phyloP scores from a whole-genome alignment of 345 rosid species.

The Lepidium didymum region DNA sequence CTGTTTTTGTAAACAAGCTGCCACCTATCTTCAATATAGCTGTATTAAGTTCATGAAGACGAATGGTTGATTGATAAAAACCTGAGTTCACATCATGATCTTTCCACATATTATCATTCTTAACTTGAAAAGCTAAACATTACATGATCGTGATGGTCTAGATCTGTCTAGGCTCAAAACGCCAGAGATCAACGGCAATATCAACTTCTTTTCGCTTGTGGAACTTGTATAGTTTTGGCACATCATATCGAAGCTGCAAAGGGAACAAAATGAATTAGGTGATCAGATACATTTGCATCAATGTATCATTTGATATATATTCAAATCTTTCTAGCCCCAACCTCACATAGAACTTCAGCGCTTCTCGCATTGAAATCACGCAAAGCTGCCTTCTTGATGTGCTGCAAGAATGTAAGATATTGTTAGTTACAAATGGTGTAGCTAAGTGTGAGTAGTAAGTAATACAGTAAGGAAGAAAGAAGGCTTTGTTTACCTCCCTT shows the following conservation, averaged over 20 bases:
- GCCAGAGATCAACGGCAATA: conserved; percentile 94
- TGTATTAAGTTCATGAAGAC: background rate
- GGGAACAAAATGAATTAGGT: background rate
- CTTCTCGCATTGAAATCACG: conserved; percentile 67
- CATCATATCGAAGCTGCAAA: conserved; percentile 66
- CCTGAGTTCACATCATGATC: background rate
- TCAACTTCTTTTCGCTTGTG: conserved; percentile 85
- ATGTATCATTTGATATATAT: background rate
- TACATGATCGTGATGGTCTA: background rate
- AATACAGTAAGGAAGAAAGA: background rate
- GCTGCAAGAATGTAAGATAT: conserved; percentile 33
- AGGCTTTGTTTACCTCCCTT: conserved; percentile 59
- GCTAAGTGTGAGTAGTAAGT: background rate
- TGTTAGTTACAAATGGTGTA: background rate
- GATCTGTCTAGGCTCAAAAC: conserved; percentile 55
- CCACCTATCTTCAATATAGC: background rate
- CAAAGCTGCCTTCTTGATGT: conserved; percentile 64
- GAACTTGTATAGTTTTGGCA: conserved; percentile 79
- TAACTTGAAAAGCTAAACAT: conserved; percentile 1
- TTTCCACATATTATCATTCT: background rate
- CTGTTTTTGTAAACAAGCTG: background rate
- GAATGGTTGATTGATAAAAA: background rate
- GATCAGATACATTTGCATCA: background rate
- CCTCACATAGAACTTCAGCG: conserved; percentile 94
- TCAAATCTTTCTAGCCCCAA: conserved; percentile 21